Evolutionary conservation across 495 filamentous ascomycete genomes (phyloP).

Genomic region (Apodospora peruviana): DNA sequence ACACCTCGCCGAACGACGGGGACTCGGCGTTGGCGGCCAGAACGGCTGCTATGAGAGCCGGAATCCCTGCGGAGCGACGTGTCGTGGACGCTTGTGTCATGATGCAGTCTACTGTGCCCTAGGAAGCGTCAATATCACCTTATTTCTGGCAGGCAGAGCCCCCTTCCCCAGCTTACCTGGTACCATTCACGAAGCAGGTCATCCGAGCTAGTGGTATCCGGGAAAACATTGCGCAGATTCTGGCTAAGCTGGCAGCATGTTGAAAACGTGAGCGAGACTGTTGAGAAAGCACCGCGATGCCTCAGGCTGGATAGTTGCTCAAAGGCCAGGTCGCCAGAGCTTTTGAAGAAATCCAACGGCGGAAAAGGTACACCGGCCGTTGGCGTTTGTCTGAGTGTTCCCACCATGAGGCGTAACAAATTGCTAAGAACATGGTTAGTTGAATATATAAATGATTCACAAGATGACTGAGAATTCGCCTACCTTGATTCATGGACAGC

Average conservation of each 20-base stretch:
- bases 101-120: slow-evolving; percentile 61
- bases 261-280: slow-evolving; percentile 82
- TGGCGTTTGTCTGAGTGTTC: slow-evolving; percentile 30
- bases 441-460: too few species aligned
- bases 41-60: slow-evolving; percentile 74
- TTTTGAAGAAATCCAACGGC: slow-evolving; percentile 37
- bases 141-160: background rate
- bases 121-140: too few species aligned
- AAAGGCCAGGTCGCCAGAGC: slow-evolving; percentile 67
- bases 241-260: slow-evolving; percentile 61
- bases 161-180: slow-evolving; percentile 41
- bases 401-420: slow-evolving; percentile 53
- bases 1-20: slow-evolving; percentile 48
- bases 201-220: slow-evolving; percentile 25
- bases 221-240: slow-evolving; percentile 33
- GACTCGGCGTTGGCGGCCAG: slow-evolving; percentile 50
- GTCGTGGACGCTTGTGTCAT: slow-evolving; percentile 72
- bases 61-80: slow-evolving; percentile 85
- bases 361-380: slow-evolving; percentile 30
- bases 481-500: slow-evolving; percentile 88
- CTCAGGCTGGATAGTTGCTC: slow-evolving; percentile 75
- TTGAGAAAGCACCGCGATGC: slow-evolving; percentile 90
- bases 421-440: too few species aligned
- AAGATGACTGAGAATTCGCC: too few species aligned
- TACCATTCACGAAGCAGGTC: slow-evolving; percentile 59